Evolutionary conservation across 495 filamentous ascomycete genomes (phyloP).

Genomic region (Polyplosphaeria fusca): DNA sequence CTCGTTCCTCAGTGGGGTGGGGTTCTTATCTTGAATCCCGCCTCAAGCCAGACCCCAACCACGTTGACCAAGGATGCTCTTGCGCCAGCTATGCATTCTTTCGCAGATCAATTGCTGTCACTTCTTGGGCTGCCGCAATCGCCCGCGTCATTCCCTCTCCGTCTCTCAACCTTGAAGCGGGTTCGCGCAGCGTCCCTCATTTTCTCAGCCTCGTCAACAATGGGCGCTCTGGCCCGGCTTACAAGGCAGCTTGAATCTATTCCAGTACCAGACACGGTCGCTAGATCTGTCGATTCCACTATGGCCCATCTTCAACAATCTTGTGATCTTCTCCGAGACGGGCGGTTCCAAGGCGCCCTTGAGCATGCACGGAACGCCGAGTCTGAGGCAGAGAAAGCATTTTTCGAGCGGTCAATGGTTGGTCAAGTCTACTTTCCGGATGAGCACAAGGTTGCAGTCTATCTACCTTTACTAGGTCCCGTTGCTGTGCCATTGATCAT

Average conservation of each 20-base stretch:
- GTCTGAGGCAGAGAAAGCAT: slow-evolving; percentile 84
- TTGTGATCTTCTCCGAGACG: slow-evolving; percentile 68
- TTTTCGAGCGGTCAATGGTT: slow-evolving; percentile 99
- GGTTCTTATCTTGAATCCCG: slow-evolving; percentile 70
- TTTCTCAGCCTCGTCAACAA: slow-evolving; percentile 84
- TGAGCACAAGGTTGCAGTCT: slow-evolving; percentile 98
- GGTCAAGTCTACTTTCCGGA: slow-evolving; percentile 97
- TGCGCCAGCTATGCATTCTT: slow-evolving; percentile 77
- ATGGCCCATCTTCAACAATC: slow-evolving; percentile 70
- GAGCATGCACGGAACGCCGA: slow-evolving; percentile 81
- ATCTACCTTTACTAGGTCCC: slow-evolving; percentile 85
- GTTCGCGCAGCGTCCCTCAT: slow-evolving; percentile 83
- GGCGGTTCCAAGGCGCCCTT: slow-evolving; percentile 63
- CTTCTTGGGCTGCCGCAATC: slow-evolving; percentile 82
- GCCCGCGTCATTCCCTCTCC: slow-evolving; percentile 74
- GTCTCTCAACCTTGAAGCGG: slow-evolving; percentile 77
- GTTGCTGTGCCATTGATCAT: slow-evolving; percentile 87
- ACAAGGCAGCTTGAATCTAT: slow-evolving; percentile 83
- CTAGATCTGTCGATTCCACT: slow-evolving; percentile 77
- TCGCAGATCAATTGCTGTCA: slow-evolving; percentile 86
- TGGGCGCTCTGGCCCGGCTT: slow-evolving; percentile 86
- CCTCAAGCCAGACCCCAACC: slow-evolving; percentile 40
- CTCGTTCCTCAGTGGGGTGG: slow-evolving; percentile 97
- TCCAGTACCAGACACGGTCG: slow-evolving; percentile 81
- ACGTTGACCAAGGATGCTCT: slow-evolving; percentile 60